A percentile compares a stretch with the other conserved stretches of the same genome.
Conservation (phyloP, 1,139 yeast species). For the Protomyces pachydermus region DNA sequence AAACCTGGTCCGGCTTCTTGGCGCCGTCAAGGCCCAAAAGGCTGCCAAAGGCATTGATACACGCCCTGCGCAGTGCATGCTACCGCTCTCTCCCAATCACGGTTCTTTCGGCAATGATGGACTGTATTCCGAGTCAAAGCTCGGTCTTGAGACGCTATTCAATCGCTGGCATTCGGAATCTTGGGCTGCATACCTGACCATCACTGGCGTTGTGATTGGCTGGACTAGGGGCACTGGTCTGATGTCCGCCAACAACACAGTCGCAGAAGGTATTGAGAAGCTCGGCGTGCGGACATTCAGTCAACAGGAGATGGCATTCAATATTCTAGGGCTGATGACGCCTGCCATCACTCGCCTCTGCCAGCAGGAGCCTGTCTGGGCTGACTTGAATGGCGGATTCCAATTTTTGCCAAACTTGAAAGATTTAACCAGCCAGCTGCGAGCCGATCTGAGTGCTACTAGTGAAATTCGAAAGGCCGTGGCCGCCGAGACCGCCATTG, state of each 20-base stretch:
- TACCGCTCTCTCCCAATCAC: conserved; percentile 96
- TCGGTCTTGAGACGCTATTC: conserved; percentile 89
- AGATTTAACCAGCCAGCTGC: conserved; percentile 74
- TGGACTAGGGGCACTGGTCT: conserved; percentile 99
- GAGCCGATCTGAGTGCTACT: conserved; percentile 75
- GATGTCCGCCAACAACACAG: conserved; percentile 93
- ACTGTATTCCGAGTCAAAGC: conserved; percentile 93
- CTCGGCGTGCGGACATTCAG: conserved; percentile 96
- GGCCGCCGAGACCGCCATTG: conserved; percentile 84
- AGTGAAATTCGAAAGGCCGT: conserved; percentile 95
- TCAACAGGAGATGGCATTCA: conserved; percentile 98
- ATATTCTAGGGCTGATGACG: conserved; percentile 85
- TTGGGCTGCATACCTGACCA: conserved; percentile 88
- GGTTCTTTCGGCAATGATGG: conserved; percentile 99
- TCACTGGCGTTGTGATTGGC: conserved; percentile 97
- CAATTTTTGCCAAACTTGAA: conserved; percentile 88
- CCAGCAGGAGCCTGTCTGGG: conserved; percentile 92
- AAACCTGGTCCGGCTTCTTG: conserved; percentile 84
- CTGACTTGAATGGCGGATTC: conserved; percentile 97
- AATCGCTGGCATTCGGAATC: conserved; percentile 99
- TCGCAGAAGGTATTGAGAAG: conserved; percentile 95
- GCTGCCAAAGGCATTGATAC: conserved; percentile 70
- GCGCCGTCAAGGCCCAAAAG: conserved; percentile 82
- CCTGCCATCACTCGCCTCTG: conserved; percentile 80
- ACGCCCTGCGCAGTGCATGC: conserved; percentile 94